Base-by-base conservation (phyloP, 1,284 basidiomycete genomes). In the Schizophyllum amplum region DNA sequence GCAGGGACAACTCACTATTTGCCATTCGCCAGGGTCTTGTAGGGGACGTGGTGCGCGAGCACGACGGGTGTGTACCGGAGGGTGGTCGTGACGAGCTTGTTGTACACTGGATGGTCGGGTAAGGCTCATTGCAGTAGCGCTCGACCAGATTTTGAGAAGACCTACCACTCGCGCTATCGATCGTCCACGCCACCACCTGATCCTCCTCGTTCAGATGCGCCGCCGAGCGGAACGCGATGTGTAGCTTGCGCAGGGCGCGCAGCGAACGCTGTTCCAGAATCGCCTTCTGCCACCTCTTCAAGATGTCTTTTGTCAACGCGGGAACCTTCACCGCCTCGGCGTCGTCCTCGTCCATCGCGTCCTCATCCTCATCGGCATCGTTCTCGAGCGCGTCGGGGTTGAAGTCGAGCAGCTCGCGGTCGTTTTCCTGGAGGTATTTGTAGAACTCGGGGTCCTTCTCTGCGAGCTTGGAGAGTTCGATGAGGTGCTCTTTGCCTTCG, bases 401-500 rank as follows among this genome's bases (percentile, higher is more conserved):
- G 68, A 99, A 99, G 1, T 92, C 78, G 5, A 99, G 79, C 26
- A 99, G 75, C 55, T 94, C 93, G 57, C 80, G 76, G 72, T 99
- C 96, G 68, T 99, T 96, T 72, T 98, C 93, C 74, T 97, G 88
- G 5, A 99, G 79, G 68, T 97, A 99, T 72, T 97, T 94, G 86
- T 86, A 99, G 75, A 99, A 99, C 66, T 98, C 96, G 20, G 96
- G 96, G 69, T 99, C 97, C 71, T 92, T 96, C 71, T 96, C 90
- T 13, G 90, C 90, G 47, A 99, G 81, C 66, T 92, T 88, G 52
- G 91, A 87, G n/a, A 99, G 82, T 57, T 98, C 89, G 51, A 84
- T 70, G 51, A 90, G 73, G 72, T 96, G 94, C 6, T 75, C 70
- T 66, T 78, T 74, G 58, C 87, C 90, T 67, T 92, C 80, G 57